Conservation (phyloP, 169 alveolate species). For the Cryptosporidium sp. region DNA sequence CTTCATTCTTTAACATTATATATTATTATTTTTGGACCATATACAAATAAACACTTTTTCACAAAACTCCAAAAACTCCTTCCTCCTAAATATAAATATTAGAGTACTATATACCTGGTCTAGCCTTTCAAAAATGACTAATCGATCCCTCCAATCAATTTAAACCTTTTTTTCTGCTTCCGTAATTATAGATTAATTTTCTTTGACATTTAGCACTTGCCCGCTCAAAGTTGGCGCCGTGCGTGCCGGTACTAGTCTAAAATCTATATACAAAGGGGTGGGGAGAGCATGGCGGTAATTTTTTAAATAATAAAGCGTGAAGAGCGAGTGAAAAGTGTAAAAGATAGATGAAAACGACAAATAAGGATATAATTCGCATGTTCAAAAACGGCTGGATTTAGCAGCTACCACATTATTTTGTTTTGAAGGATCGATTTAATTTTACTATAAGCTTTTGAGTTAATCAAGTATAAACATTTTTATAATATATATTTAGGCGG, state of each 20-base stretch:
- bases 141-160: neutral
- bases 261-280: neutral
- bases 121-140: neutral
- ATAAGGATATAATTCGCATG: neutral
- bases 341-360: neutral
- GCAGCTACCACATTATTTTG: neutral
- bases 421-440: neutral
- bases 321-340: neutral
- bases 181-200: neutral
- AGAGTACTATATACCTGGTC: neutral
- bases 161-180: neutral
- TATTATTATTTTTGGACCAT: neutral
- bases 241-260: slow-evolving; percentile 6
- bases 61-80: neutral
- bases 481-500: neutral
- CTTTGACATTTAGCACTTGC: neutral
- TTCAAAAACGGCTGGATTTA: no score
- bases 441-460: neutral
- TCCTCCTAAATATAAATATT: neutral
- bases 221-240: neutral
- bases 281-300: neutral
- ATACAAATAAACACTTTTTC: neutral
- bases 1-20: neutral
- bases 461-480: no score
- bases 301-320: neutral